These are phyloP conservation scores for Tuber melanosporum DNA, from an alignment of 495 filamentous ascomycete species.

Conservation along the genomic window DNA sequence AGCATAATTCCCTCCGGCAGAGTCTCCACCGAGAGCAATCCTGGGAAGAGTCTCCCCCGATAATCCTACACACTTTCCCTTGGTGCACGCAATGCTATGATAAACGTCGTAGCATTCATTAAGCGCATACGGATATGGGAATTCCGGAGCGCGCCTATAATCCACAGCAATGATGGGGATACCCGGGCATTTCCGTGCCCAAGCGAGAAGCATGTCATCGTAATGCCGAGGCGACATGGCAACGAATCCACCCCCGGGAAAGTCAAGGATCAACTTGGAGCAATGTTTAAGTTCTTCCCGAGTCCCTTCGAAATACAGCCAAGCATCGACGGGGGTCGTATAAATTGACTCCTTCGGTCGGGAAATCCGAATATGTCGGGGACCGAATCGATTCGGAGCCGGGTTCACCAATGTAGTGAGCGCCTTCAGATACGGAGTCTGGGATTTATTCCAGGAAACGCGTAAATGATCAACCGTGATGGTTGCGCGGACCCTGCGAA, in stretches of 20 bases:
- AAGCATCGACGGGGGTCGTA: conserved; percentile 71
- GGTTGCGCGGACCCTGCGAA: conserved; percentile 72
- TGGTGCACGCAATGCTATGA: conserved; percentile 64
- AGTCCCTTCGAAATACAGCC: conserved; percentile 92
- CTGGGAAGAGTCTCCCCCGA: conserved; percentile 64
- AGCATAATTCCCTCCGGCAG: conserved; percentile 85
- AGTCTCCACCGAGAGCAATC: conserved; percentile 81
- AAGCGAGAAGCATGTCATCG: conserved; percentile 85
- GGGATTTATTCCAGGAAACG: conserved; percentile 91
- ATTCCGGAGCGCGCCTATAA: conserved; percentile 91
- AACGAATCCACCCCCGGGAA: conserved; percentile 91
- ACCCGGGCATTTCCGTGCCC: conserved; percentile 73
- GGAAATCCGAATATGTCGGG: conserved; percentile 74
- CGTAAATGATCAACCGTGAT: conserved; percentile 88
- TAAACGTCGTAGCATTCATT: conserved; percentile 98
- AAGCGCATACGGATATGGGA: conserved; percentile 87
- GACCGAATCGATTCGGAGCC: conserved; percentile 67
- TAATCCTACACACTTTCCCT: conserved; percentile 74
- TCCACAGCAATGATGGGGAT: conserved; percentile 83
- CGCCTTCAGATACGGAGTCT: conserved; percentile 69
- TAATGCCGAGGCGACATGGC: conserved; percentile 87
- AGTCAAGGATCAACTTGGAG: conserved; percentile 74
- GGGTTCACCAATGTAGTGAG: conserved; percentile 66
- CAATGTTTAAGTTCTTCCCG: conserved; percentile 68
- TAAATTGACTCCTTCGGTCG: conserved; percentile 72